phyloP scores from a whole-genome alignment of 345 rosid genomes.

The Eucalyptus microcorys region DNA sequence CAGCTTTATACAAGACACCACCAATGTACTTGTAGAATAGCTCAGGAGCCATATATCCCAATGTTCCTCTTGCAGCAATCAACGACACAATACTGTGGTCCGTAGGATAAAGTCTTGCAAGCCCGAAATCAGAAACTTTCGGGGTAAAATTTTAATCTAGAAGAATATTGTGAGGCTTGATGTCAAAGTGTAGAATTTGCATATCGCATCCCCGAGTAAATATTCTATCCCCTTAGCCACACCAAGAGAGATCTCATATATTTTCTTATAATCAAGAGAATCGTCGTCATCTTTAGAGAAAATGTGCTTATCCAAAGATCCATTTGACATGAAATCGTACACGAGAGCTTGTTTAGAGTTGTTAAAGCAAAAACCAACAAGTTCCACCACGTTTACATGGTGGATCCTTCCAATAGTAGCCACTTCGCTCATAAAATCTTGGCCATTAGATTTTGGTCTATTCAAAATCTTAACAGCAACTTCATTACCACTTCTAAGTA shows the following conservation, averaged over 20 bases:
- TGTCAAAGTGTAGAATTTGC: background rate
- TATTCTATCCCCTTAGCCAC: background rate
- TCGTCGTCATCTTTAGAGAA: background rate
- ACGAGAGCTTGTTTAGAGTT: background rate
- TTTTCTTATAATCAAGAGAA: background rate
- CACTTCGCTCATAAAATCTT: background rate
- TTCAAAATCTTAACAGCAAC: background rate
- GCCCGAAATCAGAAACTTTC: background rate
- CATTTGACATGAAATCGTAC: background rate
- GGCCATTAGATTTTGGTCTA: background rate
- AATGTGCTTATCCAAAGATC: background rate
- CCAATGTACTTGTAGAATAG: background rate
- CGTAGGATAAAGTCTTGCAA: background rate
- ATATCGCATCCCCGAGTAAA: background rate
- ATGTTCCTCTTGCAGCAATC: background rate
- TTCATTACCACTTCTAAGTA: background rate
- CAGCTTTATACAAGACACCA: background rate
- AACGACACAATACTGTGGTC: background rate
- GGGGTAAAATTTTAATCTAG: background rate
- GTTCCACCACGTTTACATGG: background rate
- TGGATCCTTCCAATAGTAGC: background rate
- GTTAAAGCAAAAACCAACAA: background rate
- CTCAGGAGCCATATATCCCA: background rate
- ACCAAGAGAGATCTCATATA: background rate
- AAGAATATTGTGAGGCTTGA: background rate